phyloP scores from a whole-genome alignment of 2,329 filamentous ascomycete genomes.

The Chaetomiaceae sp. region DNA sequence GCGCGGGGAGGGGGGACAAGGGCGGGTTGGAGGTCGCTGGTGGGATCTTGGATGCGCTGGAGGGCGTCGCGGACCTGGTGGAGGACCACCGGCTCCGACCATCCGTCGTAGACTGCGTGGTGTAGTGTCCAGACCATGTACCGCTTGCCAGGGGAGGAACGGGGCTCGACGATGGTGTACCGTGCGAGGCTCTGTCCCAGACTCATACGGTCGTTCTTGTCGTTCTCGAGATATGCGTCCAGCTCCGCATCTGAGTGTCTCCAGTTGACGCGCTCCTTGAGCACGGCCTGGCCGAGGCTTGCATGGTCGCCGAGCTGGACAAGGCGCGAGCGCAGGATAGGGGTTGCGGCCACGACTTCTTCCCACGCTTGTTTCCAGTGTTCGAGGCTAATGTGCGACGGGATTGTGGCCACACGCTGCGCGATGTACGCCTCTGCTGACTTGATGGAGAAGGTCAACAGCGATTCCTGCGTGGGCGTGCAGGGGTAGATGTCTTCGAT shows the following conservation, averaged over 20 bases:
- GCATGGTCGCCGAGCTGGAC: constrained; percentile 36
- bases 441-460: constrained; percentile 50
- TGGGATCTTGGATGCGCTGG: background rate
- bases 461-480: constrained; percentile 49
- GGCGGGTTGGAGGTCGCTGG: constrained; percentile 5
- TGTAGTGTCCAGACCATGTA: constrained; percentile 46
- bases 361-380: constrained; percentile 42
- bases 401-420: constrained; percentile 42
- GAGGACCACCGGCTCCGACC: constrained; percentile 48
- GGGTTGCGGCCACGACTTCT: constrained; percentile 34
- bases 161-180: constrained; percentile 8
- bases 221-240: constrained; percentile 35
- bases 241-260: constrained; percentile 31
- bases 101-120: constrained; percentile 54
- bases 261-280: constrained; percentile 36
- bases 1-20: background rate
- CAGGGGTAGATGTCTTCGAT: constrained; percentile 52
- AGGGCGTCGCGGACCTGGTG: constrained; percentile 26
- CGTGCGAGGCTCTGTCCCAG: constrained; percentile 15
- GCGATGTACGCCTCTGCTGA: constrained; percentile 49
- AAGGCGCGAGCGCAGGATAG: constrained; percentile 46
- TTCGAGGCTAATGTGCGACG: constrained; percentile 25
- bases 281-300: constrained; percentile 44
- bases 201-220: constrained; percentile 37
- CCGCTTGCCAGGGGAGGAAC: constrained; percentile 5